Conservation (phyloP, 2,329 filamentous ascomycete species). For the Calonectria naviculata region DNA sequence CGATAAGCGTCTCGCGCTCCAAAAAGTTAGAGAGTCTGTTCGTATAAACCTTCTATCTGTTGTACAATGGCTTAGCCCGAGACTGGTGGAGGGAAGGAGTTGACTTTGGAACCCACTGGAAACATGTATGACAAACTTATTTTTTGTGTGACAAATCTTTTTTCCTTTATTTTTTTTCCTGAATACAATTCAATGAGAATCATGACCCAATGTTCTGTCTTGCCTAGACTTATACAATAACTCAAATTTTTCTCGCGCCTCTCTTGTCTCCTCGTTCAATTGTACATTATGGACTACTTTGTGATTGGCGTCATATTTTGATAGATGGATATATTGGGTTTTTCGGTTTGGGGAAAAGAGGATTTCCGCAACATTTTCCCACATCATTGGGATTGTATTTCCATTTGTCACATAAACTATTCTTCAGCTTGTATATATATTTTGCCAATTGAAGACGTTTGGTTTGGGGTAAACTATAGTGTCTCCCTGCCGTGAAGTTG, state of each 20-base stretch:
- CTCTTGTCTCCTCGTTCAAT: slow-evolving; percentile 17
- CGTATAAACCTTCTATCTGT: slow-evolving; percentile 31
- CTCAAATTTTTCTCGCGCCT: slow-evolving; percentile 1
- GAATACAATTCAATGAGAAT: slow-evolving; percentile 45
- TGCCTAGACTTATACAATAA: slow-evolving; percentile 21
- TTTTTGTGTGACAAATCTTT: slow-evolving; percentile 22
- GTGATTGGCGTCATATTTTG: neutral
- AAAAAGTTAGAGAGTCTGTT: slow-evolving; percentile 17
- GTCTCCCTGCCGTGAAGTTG: neutral
- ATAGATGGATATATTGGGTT: slow-evolving; percentile 36
- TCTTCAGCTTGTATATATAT: slow-evolving; percentile 34
- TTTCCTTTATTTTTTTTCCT: slow-evolving; percentile 30
- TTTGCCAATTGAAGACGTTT: slow-evolving; percentile 30
- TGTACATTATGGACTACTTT: neutral
- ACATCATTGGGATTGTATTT: slow-evolving; percentile 27
- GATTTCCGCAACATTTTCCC: slow-evolving; percentile 14
- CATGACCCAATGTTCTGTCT: slow-evolving; percentile 40
- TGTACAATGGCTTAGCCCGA: slow-evolving; percentile 43
- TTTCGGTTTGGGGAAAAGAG: slow-evolving; percentile 3
- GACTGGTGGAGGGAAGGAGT: slow-evolving; percentile 34
- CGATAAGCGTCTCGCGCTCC: slow-evolving; percentile 41
- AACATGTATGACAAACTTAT: slow-evolving; percentile 39
- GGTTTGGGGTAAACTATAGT: slow-evolving; percentile 22
- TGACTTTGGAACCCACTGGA: slow-evolving; percentile 29
- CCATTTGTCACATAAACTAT: slow-evolving; percentile 23